Percentiles rank a stretch among this genome's conserved stretches.
These are phyloP conservation scores for Podospora appendiculata DNA, from an alignment of 495 filamentous ascomycete species.

Conservation along the genomic window DNA sequence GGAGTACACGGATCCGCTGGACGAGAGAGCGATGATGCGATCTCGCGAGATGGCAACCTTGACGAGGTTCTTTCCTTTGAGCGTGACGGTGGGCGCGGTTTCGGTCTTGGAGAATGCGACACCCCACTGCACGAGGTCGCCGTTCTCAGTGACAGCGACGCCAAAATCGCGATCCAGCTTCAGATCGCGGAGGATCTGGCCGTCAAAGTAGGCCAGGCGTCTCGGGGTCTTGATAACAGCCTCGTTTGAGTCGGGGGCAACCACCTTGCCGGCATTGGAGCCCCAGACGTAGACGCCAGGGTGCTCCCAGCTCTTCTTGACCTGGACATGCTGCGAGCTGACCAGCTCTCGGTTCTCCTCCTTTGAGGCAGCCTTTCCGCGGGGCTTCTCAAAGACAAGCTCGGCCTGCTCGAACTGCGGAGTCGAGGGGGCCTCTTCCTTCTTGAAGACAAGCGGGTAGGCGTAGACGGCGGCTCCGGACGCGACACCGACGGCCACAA, in stretches of 20 bases:
- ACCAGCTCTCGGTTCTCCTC: slow-evolving; percentile 66
- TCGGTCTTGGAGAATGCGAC: slow-evolving; percentile 51
- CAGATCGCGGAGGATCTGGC: slow-evolving; percentile 75
- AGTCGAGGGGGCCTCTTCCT: background rate
- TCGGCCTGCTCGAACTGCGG: slow-evolving; percentile 26
- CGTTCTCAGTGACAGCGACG: slow-evolving; percentile 81
- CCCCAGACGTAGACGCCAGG: slow-evolving; percentile 94
- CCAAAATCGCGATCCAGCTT: slow-evolving; percentile 78
- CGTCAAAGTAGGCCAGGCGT: slow-evolving; percentile 75
- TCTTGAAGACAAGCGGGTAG: slow-evolving; percentile 10
- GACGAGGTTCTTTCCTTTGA: slow-evolving; percentile 72
- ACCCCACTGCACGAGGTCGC: slow-evolving; percentile 91
- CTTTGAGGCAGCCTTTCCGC: slow-evolving; percentile 43
- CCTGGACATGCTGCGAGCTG: slow-evolving; percentile 72
- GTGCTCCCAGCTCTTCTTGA: slow-evolving; percentile 79
- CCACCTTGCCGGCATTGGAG: slow-evolving; percentile 76
- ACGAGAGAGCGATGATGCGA: slow-evolving; percentile 72
- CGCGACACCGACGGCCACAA: slow-evolving; percentile 16
- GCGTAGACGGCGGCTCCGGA: slow-evolving; percentile 22
- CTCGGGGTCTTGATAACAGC: slow-evolving; percentile 68
- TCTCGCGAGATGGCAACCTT: slow-evolving; percentile 69
- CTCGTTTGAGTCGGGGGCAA: slow-evolving; percentile 76
- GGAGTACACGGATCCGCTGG: slow-evolving; percentile 77
- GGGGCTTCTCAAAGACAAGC: slow-evolving; percentile 52
- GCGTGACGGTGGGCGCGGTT: slow-evolving; percentile 54